Evolutionary conservation across 306 rosid genomes (phyloP), one percentile per base, ranked within the genome.

Genomic region (Cucurbita argyrosperma): DNA sequence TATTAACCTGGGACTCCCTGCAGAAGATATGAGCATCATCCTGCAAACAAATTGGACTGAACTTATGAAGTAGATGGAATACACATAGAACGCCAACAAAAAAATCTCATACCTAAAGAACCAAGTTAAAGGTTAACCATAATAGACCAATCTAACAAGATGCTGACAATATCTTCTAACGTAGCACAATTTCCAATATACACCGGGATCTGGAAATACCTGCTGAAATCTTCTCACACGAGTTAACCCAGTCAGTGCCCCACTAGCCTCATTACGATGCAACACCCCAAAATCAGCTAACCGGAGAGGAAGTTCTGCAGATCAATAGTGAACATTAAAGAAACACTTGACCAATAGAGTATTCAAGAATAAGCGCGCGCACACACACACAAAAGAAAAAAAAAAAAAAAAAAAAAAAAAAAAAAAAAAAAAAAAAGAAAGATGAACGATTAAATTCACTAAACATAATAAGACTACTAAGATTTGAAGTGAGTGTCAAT

Each of bases 11-110:
- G 58, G 96, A 88, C 77, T 87, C 95, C 86, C 87, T 86, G 82
- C 96, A 93, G 85, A 93, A 93, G 82, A 93, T 93, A 80, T 90
- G 96, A 66, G 96, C 96, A 86, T 93, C 98, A 79, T 93, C 98
- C 98, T 93, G 96, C 19, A 49, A 69, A 57, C 76, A 50, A 45
- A 77, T 53, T 80, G 50, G 81, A 71, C 78, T 26, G 49, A 71
- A 83, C 23, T 42, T 42, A 61, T 71, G 83, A 68, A 90, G 78
- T 63, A 56, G 60, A 52, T 11, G 8, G 14, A 10, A n/a, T 60
- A 60, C 5, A 19, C 43, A 60, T 26, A 26, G n/a, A 60, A 60
- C 12, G 37, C 45, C 8, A 30, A 60, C 66, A 60, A 35, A 35
- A 30, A 30, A 12, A 11, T 60, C 43, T 11, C 43, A 35, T 11